Evolutionary conservation across 1,284 basidiomycete genomes (phyloP), one percentile per base, ranked within the genome.

Genomic region (Entoloma clypeatum): DNA sequence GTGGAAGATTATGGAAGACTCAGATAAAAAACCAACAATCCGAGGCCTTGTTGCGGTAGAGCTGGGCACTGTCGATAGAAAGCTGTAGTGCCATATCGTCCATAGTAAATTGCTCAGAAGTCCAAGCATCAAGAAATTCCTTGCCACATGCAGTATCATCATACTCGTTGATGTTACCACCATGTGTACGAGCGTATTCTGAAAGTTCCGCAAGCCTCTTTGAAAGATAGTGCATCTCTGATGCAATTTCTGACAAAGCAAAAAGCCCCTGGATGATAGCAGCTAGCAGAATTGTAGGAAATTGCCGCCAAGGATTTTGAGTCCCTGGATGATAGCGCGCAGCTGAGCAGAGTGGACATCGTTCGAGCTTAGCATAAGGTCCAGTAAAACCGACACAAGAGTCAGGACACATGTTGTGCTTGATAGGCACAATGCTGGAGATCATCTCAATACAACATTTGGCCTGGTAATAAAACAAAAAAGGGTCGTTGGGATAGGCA

Each of bases 41-140:
- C 0, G 61, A 64, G 22, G 47, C 27, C 38, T 61, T 62, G 44
- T 58, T 51, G 4, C 49, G 42, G 31, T 62, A 66, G 1, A 68
- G 54, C 45, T 66, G 64, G 2, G 58, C 56, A 5, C 64, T 59
- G 47, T 68, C 59, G 5, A 62, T 34, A 0, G 57, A 63, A 17
- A 61, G 41, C 45, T 55, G 47, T 1, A 67, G 31, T 10, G 57
- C 24, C 6, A 55, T 55, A 42, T 65, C 57, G 23, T 53, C 41
- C 13, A 46, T 40, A 1, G 38, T 58, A 30, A 69, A 56, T 0
- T 38, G 25, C 1, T 39, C 36, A 0, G 39, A 6, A 3, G 48
- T 8, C 11, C 57, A 39, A 4, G 54, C 50, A n/a, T 56, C 28
- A 6, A 55, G 36, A 34, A 48, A 50, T 13, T 57, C 52, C 0